phyloP scores from a whole-genome alignment of 257 asterid species.

The Solanum phureja region DNA sequence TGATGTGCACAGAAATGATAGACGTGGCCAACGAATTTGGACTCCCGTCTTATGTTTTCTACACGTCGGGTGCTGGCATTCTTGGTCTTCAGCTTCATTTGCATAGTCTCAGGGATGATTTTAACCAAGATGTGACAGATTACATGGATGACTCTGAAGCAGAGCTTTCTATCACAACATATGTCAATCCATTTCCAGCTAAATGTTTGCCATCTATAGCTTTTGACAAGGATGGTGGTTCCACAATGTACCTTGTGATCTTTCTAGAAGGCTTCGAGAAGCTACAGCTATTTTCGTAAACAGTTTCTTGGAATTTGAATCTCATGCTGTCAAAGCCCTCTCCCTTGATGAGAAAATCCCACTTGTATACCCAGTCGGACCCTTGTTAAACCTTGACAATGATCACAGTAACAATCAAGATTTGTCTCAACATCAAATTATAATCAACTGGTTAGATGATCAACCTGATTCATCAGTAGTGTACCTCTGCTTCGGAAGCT shows the following conservation, averaged over 20 bases:
- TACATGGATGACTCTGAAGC: background rate
- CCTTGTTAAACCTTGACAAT: conserved; percentile 11
- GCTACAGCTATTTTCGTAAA: conserved; percentile 9
- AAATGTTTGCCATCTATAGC: conserved; percentile 8
- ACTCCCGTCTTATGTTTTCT: conserved; percentile 10
- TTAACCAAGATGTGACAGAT: background rate
- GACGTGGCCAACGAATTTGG: conserved; percentile 8
- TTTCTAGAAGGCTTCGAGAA: background rate
- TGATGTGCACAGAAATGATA: conserved; percentile 2
- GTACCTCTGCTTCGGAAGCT: conserved; percentile 16
- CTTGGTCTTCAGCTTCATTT: conserved; percentile 14
- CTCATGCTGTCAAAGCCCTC: conserved; percentile 10
- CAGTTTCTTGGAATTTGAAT: conserved; percentile 40
- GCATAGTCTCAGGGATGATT: conserved; percentile 3
- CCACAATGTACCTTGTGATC: background rate
- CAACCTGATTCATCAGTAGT: conserved; percentile 10
- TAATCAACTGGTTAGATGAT: conserved; percentile 4
- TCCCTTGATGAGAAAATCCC: background rate
- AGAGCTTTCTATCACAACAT: background rate
- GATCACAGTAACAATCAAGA: too few relatives aligned
- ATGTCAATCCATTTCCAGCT: conserved; percentile 9
- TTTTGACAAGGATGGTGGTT: background rate
- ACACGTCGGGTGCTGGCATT: background rate
- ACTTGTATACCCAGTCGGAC: conserved; percentile 31
- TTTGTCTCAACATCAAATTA: too few relatives aligned